Evolutionary conservation across 305 asterid genomes (phyloP).

Genomic region (Solanum hybrid): DNA sequence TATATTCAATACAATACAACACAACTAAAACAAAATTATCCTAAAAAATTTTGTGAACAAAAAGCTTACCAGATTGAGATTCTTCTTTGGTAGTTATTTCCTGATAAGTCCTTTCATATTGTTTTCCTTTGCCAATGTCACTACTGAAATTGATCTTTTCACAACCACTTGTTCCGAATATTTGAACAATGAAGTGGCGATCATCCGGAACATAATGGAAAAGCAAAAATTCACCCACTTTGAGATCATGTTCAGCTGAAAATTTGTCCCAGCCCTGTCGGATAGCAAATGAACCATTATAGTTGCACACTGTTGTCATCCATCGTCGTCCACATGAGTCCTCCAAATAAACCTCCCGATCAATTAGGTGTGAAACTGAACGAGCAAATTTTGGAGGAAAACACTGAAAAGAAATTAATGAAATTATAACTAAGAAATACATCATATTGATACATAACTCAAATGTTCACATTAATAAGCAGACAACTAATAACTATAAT

Average conservation of each 20-base stretch:
- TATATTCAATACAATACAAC: too few species aligned
- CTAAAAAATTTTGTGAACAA: too few species aligned
- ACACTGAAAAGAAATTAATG: conserved; percentile 7
- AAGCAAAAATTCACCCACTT: conserved; percentile 14
- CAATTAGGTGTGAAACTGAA: neutral
- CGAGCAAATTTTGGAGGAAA: conserved; percentile 14
- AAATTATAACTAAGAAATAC: neutral
- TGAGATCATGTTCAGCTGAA: conserved; percentile 5
- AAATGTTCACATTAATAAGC: neutral
- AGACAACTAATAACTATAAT: neutral
- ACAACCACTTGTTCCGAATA: conserved; percentile 3
- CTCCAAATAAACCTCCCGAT: conserved; percentile 16
- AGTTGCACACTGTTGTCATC: conserved; percentile 5
- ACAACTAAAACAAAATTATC: too few species aligned
- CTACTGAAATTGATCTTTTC: neutral
- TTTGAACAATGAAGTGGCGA: conserved; percentile 15
- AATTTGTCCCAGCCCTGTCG: conserved; percentile 20
- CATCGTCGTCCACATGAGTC: conserved; percentile 13
- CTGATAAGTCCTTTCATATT: neutral
- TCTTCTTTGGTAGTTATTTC: neutral
- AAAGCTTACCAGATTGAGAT: neutral
- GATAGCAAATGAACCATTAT: conserved; percentile 9
- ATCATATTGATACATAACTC: neutral
- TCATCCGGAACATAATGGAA: conserved; percentile 3
- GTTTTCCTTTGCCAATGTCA: neutral